Base-by-base conservation (phyloP, 345 rosid genomes). In the Lenwebbia sp. region DNA sequence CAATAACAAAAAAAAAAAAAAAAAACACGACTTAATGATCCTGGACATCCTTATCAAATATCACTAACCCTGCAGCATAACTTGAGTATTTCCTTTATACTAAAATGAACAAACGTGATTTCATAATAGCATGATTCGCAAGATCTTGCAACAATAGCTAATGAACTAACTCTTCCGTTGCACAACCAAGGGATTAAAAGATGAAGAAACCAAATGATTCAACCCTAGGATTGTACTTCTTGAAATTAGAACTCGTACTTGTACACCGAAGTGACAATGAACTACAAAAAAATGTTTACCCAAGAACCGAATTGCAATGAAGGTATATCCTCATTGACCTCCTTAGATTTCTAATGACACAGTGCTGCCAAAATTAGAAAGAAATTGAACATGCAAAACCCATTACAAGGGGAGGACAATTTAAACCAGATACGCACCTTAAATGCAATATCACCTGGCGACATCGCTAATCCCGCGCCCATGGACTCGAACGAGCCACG, bases 391-490 rank as follows among this genome's bases (percentile, higher is more conserved):
- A 37, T 33, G 37, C 78, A 70, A 70, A 70, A 70, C 78, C 13
- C 47, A 37, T 19, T 33, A 1, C 0, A 0, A 70, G 22, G 78
- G 78, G 21, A 70, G 78, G 78, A 70, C 3, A 70, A 33, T 37
- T 33, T 70, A 37, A 70, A 70, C 25, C 78, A 70, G 47, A 19
- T 70, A 70, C 47, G 21, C 78, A 92, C 95, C 90, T 94, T 94
- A 88, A 96, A 96, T 53, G 99, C 99, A 90, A 97, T 94, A 91
- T 97, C 98, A 37, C 99, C 99, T 5, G 98, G 98, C 56, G 98
- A 95, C 99, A 97, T 96, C 0, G 99, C 99, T 92, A 96, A 90
- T 25, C 99, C 99, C 52, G 98, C 98, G 84, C 99, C 99, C 99
- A 97, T 97, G 12, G 99, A 97, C 88, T 97, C 99, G 84, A 96